Conservation (phyloP, 1,284 basidiomycete genomes). For the Moesziomyces globuligerus region DNA sequence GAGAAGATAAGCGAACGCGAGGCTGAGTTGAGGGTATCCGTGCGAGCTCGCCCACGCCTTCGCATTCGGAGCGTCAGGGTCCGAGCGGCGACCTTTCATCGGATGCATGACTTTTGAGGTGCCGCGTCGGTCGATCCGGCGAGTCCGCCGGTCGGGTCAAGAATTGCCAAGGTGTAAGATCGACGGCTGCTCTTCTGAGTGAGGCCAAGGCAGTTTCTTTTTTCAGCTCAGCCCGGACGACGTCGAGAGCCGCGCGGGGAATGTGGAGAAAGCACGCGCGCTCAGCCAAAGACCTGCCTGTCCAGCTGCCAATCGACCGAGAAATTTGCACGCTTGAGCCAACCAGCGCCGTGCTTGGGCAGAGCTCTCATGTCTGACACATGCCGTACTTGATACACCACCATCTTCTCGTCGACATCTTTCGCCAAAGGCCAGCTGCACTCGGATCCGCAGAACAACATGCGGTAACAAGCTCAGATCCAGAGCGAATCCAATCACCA, state of each 20-base stretch:
- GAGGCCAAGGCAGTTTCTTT: not conserved
- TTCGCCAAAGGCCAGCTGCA: not conserved
- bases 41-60: slow-evolving; percentile 4
- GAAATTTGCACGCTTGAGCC: not conserved
- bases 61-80: slow-evolving; percentile 11
- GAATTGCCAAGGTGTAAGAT: not conserved
- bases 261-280: not conserved
- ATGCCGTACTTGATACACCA: not conserved
- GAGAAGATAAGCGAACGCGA: not conserved
- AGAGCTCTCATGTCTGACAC: not conserved
- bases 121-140: not conserved
- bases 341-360: no score
- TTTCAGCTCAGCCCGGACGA: not conserved
- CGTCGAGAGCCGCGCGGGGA: no score
- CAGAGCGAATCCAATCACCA: not conserved
- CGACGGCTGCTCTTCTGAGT: not conserved
- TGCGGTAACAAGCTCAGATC: not conserved
- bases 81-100: slow-evolving; percentile 12
- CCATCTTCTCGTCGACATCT: not conserved
- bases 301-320: no score
- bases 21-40: slow-evolving; percentile 7
- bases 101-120: not conserved
- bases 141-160: not conserved
- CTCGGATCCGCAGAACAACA: not conserved
- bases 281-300: no score